Conservation (phyloP, 2,329 filamentous ascomycete genomes). For the Ophiocordyceps camponoti-leonardi region DNA sequence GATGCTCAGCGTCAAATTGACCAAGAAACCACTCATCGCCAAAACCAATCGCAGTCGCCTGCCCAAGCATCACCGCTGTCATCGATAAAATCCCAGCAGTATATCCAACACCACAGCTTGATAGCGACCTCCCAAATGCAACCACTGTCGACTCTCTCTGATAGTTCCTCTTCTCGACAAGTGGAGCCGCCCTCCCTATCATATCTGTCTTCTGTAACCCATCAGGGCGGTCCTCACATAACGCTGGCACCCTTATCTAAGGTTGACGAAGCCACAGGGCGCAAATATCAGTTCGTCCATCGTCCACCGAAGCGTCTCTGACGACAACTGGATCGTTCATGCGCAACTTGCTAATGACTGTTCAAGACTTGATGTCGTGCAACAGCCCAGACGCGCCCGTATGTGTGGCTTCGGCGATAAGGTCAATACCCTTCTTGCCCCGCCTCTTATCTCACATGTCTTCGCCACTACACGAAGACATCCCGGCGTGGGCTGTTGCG, state of each 20-base stretch:
- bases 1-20: background rate
- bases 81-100: background rate
- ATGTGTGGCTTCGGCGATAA: constrained; percentile 99
- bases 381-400: constrained; percentile 81
- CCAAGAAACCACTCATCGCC: background rate
- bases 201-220: constrained; percentile 4
- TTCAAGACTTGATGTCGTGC: constrained; percentile 55
- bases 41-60: background rate
- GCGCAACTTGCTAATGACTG: background rate
- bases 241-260: constrained; percentile 14
- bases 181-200: constrained; percentile 7
- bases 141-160: constrained; percentile 1
- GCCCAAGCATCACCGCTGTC: background rate
- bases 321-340: constrained; percentile 30
- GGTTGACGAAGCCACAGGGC: constrained; percentile 15
- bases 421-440: constrained; percentile 27
- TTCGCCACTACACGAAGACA: too few relatives aligned
- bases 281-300: constrained; percentile 15
- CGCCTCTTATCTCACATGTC: background rate
- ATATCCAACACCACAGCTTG: constrained; percentile 2
- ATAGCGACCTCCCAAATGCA: constrained; percentile 5
- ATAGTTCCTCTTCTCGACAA: constrained; percentile 5
- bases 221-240: constrained; percentile 4
- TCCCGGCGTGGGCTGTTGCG: background rate
- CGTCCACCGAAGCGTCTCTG: background rate